phyloP scores from a whole-genome alignment of 331 rosid genomes.

The Spiraea crenata region DNA sequence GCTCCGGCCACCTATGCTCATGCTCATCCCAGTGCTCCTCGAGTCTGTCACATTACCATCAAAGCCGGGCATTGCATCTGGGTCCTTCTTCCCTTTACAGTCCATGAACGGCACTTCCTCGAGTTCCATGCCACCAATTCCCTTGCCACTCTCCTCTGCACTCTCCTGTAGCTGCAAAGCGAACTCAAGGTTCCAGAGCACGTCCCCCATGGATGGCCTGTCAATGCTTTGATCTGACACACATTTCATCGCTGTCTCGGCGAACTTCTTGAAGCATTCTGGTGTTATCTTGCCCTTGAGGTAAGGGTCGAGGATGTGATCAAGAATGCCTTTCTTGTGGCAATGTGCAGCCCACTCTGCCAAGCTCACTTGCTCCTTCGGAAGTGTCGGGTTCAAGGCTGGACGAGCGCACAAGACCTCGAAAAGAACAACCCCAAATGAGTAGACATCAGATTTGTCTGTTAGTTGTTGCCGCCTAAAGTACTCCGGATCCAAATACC shows the following conservation, averaged over 20 bases:
- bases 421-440: constrained; percentile 93
- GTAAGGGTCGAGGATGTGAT: constrained; percentile 73
- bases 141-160: constrained; percentile 83
- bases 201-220: constrained; percentile 99
- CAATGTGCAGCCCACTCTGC: constrained; percentile 99
- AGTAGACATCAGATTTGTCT: constrained; percentile 96
- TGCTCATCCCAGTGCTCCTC: constrained; percentile 85
- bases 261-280: constrained; percentile 88
- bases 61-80: constrained; percentile 36
- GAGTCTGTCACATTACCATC: constrained; percentile 81
- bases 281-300: constrained; percentile 91
- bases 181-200: constrained; percentile 96
- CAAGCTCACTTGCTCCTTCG: constrained; percentile 96
- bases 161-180: constrained; percentile 99
- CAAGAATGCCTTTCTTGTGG: constrained; percentile 89
- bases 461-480: constrained; percentile 97
- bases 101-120: constrained; percentile 58
- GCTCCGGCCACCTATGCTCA: constrained; percentile 98
- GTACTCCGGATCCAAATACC: constrained; percentile 98
- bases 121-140: constrained; percentile 31
- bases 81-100: constrained; percentile 70
- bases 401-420: constrained; percentile 97
- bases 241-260: constrained; percentile 98
- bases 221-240: constrained; percentile 93
- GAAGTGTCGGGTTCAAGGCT: constrained; percentile 82